A percentile compares a stretch with the other conserved stretches of the same genome.
These are phyloP conservation scores for Rhodosporidiobolus odoratus DNA, from an alignment of 768 basidiomycete species.

Conservation along the genomic window DNA sequence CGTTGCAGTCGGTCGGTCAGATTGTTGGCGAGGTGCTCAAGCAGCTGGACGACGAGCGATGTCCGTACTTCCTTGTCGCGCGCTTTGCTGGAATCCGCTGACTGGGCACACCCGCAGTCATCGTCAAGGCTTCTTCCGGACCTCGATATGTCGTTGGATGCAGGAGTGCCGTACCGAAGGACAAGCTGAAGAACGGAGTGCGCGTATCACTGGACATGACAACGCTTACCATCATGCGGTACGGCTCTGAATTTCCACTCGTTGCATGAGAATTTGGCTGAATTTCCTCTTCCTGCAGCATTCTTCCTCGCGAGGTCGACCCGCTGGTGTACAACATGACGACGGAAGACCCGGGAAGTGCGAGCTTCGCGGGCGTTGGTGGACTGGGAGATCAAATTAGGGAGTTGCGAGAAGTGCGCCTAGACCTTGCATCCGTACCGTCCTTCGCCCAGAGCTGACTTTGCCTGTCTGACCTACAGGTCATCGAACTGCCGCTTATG, in stretches of 20 bases:
- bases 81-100: background rate
- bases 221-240: slow-evolving; percentile 93
- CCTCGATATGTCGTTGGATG: slow-evolving; percentile 98
- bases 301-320: slow-evolving; percentile 93
- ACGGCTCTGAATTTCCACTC: background rate
- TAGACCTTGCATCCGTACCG: background rate
- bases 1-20: slow-evolving; percentile 96
- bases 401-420: slow-evolving; percentile 80
- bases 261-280: too few species aligned
- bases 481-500: slow-evolving; percentile 90
- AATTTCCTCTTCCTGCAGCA: slow-evolving; percentile 44
- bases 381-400: slow-evolving; percentile 93
- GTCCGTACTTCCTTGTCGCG: slow-evolving; percentile 52
- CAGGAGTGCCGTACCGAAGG: slow-evolving; percentile 81
- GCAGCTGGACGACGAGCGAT: slow-evolving; percentile 94
- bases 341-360: slow-evolving; percentile 91
- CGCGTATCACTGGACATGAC: slow-evolving; percentile 99
- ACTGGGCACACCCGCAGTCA: slow-evolving; percentile 54
- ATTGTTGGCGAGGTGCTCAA: slow-evolving; percentile 99
- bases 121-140: slow-evolving; percentile 96
- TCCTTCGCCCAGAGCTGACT: background rate
- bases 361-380: slow-evolving; percentile 93
- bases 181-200: slow-evolving; percentile 85
- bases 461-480: slow-evolving; percentile 46
- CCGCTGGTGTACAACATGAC: slow-evolving; percentile 99